Conservation (phyloP, 495 filamentous ascomycete genomes). For the Hypoxylon rickii region DNA sequence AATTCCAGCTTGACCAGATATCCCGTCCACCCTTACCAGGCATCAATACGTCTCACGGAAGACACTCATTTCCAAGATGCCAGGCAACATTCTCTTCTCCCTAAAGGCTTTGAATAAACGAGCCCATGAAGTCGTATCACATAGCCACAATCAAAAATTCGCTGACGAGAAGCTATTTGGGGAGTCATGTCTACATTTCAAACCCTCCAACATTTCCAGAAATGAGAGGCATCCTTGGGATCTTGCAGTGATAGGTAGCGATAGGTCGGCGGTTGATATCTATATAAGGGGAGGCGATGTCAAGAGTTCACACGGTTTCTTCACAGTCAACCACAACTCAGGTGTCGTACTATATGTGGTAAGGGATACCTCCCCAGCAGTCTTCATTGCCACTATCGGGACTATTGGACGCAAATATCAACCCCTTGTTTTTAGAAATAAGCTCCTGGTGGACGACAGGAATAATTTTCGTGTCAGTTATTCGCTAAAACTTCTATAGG, state of each 20-base stretch:
- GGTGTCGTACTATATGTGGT: slow-evolving; percentile 15
- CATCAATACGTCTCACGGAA: too few relatives aligned
- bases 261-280: neutral
- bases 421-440: too few relatives aligned
- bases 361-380: neutral
- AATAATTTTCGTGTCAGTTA: neutral
- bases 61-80: too few relatives aligned
- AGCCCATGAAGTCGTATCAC: neutral
- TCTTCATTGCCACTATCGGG: too few relatives aligned
- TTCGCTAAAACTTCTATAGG: neutral
- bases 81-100: neutral
- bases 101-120: neutral
- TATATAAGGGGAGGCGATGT: neutral
- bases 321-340: slow-evolving; percentile 5
- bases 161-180: neutral
- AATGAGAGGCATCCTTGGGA: too few relatives aligned
- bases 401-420: too few relatives aligned
- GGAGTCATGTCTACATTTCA: neutral
- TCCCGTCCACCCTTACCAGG: too few relatives aligned
- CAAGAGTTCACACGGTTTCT: slow-evolving; percentile 2
- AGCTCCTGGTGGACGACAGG: too few relatives aligned
- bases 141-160: neutral
- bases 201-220: too few relatives aligned
- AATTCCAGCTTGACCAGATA: too few relatives aligned
- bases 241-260: slow-evolving; percentile 4